These are phyloP conservation scores for Lagerstroemia speciosa DNA, from an alignment of 345 rosid genomes.

Conservation along the genomic window DNA sequence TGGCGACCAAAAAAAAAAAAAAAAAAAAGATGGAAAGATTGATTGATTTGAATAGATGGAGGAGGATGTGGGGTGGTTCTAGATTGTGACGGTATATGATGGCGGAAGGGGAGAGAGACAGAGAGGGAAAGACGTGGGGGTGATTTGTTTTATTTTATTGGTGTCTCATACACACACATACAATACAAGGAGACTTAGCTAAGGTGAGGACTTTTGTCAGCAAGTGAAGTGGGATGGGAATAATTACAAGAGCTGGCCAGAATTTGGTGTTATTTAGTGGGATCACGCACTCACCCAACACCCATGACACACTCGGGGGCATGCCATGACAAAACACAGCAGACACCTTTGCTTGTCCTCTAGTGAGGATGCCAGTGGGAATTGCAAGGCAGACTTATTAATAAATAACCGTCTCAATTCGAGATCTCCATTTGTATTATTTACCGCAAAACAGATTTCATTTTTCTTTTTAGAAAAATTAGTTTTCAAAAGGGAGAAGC, in stretches of 20 bases:
- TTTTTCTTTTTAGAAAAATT: no score
- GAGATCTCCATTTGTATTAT: constrained; percentile 31
- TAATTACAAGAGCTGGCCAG: constrained; percentile 51
- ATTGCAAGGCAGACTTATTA: constrained; percentile 25
- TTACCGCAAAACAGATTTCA: neutral
- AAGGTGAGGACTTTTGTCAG: constrained; percentile 19
- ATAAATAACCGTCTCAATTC: constrained; percentile 6
- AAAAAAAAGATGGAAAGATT: no score
- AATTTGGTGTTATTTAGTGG: constrained; percentile 21
- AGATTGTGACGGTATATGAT: no score
- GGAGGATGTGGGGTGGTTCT: no score
- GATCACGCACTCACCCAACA: neutral
- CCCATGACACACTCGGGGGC: constrained; percentile 26
- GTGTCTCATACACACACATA: neutral
- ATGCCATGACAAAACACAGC: constrained; percentile 41
- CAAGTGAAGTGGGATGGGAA: constrained; percentile 31
- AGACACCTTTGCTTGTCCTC: constrained; percentile 24
- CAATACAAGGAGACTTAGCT: neutral
- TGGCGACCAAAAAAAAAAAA: no score
- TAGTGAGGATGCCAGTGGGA: constrained; percentile 31
- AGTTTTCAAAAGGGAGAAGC: no score
- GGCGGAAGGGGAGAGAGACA: no score
- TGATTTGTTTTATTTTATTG: neutral
- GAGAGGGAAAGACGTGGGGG: no score
- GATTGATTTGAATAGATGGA: no score